Conservation (phyloP, 176 grass and related monocot species). For the Oryza coarctata region DNA sequence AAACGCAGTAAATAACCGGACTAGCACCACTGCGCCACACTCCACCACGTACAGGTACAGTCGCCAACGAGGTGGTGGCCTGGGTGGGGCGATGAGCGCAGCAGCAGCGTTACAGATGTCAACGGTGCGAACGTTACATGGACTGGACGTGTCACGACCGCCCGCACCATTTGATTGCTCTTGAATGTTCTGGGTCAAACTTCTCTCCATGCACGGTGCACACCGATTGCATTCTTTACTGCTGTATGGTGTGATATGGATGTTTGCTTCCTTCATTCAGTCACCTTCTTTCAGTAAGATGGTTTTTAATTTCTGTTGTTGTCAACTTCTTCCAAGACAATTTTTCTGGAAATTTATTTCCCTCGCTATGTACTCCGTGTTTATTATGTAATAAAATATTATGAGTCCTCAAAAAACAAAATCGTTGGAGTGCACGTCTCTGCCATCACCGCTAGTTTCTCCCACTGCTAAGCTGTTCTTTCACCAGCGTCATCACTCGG, state of each 20-base stretch:
- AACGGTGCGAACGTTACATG: background rate
- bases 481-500: background rate
- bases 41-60: background rate
- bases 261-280: too few species aligned
- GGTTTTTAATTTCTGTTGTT: too few species aligned
- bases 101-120: background rate
- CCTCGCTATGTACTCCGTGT: too few species aligned
- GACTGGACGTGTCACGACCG: background rate
- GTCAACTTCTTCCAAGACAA: too few species aligned
- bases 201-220: background rate
- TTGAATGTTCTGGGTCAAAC: background rate
- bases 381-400: too few species aligned
- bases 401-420: too few species aligned
- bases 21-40: background rate
- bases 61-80: background rate
- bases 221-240: too few species aligned
- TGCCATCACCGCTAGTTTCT: background rate
- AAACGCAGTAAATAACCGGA: background rate
- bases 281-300: too few species aligned
- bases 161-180: background rate
- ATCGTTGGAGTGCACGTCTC: slow-evolving; percentile 6
- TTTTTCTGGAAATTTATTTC: too few species aligned
- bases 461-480: background rate
- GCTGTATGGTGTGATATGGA: too few species aligned
- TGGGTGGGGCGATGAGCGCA: background rate